Percentiles rank a stretch among this genome's conserved stretches.
Evolutionary conservation across 257 asterid species (phyloP).

Genomic region (Forsythia suspensa): DNA sequence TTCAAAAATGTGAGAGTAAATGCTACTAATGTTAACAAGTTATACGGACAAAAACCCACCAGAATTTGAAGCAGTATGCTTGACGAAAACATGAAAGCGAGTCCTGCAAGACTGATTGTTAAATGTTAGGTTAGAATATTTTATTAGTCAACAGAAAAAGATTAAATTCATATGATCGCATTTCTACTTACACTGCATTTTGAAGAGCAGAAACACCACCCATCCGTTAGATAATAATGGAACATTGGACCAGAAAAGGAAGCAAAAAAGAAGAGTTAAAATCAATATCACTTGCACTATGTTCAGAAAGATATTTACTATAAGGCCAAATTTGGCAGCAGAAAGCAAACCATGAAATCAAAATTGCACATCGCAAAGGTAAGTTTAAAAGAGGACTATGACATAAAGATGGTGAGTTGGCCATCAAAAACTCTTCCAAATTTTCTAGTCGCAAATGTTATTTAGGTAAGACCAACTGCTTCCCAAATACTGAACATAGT

Average conservation of each 20-base stretch:
- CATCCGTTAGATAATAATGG: conserved; percentile 23
- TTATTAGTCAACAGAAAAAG: conserved; percentile 9
- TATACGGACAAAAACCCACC: conserved; percentile 45
- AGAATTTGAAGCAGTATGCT: conserved; percentile 89
- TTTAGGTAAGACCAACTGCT: not conserved
- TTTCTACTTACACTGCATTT: conserved; percentile 74
- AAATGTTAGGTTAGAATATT: conserved; percentile 24
- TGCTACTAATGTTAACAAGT: not conserved
- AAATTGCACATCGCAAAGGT: not conserved
- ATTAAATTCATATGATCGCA: conserved; percentile 21
- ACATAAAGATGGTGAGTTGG: conserved; percentile 9
- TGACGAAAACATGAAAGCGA: conserved; percentile 96
- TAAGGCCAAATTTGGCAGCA: conserved; percentile 14
- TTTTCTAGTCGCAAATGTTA: not conserved
- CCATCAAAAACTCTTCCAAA: conserved; percentile 9
- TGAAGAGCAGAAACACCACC: conserved; percentile 20
- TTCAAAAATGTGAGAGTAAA: not conserved
- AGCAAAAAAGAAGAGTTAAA: conserved; percentile 28
- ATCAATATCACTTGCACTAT: conserved; percentile 15
- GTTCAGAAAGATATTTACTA: conserved; percentile 6
- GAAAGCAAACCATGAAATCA: not conserved
- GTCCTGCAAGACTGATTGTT: conserved; percentile 92
- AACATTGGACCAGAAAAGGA: conserved; percentile 28
- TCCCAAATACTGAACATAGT: conserved; percentile 3
- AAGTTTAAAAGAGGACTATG: conserved; percentile 1